phyloP scores from a whole-genome alignment of 2,329 filamentous ascomycete genomes.

The Aureobasidium mangrovei region DNA sequence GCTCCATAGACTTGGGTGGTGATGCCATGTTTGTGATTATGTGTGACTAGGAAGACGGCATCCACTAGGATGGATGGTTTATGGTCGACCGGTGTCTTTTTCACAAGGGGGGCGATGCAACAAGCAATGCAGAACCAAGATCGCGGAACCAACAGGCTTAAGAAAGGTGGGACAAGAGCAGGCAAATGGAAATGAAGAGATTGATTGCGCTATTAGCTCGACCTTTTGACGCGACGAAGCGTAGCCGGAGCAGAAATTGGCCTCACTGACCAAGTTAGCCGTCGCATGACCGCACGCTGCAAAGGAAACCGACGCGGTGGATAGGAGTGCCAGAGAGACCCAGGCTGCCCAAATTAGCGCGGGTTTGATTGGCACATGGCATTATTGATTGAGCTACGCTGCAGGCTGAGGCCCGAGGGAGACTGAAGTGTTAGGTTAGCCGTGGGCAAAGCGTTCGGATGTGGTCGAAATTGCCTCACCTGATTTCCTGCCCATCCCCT shows the following conservation, averaged over 20 bases:
- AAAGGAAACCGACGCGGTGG: neutral
- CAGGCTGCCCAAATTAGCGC: neutral
- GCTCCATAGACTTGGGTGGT: constrained; percentile 34
- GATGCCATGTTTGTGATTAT: constrained; percentile 10
- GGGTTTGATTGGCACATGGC: constrained; percentile 1
- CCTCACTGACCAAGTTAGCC: neutral
- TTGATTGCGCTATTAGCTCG: constrained; percentile 2
- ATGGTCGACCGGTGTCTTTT: neutral
- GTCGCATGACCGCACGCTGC: constrained; percentile 6
- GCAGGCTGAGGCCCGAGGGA: constrained; percentile 4
- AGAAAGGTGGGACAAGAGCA: neutral
- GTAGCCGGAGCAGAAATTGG: constrained; percentile 5
- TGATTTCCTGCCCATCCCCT: constrained; percentile 1
- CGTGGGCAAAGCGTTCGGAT: too few species aligned
- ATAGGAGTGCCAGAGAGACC: neutral
- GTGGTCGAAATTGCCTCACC: neutral
- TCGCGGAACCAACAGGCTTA: neutral
- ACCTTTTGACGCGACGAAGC: neutral
- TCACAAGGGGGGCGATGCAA: neutral
- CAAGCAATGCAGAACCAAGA: constrained; percentile 2
- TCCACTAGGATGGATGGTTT: neutral
- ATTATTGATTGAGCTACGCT: neutral
- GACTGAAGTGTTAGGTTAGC: neutral
- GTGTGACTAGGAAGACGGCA: neutral
- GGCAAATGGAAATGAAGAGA: neutral